Conservation (phyloP, 2,329 filamentous ascomycete genomes). For the Hypoxylon sp. region DNA sequence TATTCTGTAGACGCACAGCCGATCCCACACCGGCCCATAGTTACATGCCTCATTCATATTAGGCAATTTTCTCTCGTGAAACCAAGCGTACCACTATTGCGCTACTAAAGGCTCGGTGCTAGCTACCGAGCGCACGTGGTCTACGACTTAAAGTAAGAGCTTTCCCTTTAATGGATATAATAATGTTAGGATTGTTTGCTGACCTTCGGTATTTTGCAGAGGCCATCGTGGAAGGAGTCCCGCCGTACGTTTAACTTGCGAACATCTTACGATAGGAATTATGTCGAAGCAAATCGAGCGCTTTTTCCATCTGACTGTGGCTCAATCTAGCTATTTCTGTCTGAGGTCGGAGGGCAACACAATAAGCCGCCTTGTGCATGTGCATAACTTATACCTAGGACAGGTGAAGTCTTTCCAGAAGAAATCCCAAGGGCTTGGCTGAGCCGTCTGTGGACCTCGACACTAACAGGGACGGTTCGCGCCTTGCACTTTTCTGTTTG, state of each 20-base stretch:
- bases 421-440: slow-evolving; percentile 1
- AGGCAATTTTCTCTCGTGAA: slow-evolving; percentile 23
- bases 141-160: not conserved
- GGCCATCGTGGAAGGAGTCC: not conserved
- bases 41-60: slow-evolving; percentile 24
- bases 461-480: slow-evolving; percentile 1
- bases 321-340: not conserved
- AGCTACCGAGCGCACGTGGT: not conserved
- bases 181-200: slow-evolving; percentile 3
- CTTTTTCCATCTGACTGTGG: not conserved
- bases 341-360: not conserved
- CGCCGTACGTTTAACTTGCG: not conserved
- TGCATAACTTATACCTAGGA: not conserved
- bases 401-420: slow-evolving; percentile 32
- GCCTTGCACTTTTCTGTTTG: not conserved
- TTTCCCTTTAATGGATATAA: slow-evolving; percentile 10
- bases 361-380: not conserved
- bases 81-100: slow-evolving; percentile 25
- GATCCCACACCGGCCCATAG: slow-evolving; percentile 34
- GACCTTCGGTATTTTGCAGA: not conserved
- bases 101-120: slow-evolving; percentile 18
- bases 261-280: not conserved
- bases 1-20: slow-evolving; percentile 35
- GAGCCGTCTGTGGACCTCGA: slow-evolving; percentile 15
- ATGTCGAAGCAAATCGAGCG: not conserved